phyloP scores from a whole-genome alignment of 179 eudicot genomes.

The Sideroxylon spinosum region DNA sequence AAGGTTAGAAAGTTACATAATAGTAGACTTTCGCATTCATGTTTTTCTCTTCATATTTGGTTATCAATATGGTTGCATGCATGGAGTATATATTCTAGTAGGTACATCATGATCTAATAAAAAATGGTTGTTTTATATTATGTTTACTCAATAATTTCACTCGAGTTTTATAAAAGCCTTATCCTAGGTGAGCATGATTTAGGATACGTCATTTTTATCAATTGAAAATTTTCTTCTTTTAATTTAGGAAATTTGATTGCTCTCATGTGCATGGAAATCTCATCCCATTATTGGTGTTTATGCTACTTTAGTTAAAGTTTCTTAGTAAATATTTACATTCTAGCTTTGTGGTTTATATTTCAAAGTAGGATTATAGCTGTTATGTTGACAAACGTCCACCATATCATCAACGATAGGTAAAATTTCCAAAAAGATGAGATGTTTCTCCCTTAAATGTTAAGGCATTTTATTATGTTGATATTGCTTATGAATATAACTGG shows the following conservation, averaged over 20 bases:
- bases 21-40: background rate
- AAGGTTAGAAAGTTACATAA: conserved; percentile 32
- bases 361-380: background rate
- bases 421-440: background rate
- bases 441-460: background rate
- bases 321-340: no score
- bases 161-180: background rate
- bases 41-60: background rate
- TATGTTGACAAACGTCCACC: background rate
- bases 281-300: no score
- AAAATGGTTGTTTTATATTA: background rate
- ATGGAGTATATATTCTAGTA: background rate
- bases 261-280: no score
- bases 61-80: background rate
- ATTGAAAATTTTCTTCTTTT: no score
- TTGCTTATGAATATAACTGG: background rate
- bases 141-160: background rate
- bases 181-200: no score
- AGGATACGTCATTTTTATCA: no score
- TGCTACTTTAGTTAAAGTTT: no score
- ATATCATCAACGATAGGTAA: background rate
- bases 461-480: background rate
- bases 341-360: no score
- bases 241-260: no score
- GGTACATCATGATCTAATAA: background rate